Conservation (phyloP, 1,284 basidiomycete species). For the Macrocystidia cucumis region DNA sequence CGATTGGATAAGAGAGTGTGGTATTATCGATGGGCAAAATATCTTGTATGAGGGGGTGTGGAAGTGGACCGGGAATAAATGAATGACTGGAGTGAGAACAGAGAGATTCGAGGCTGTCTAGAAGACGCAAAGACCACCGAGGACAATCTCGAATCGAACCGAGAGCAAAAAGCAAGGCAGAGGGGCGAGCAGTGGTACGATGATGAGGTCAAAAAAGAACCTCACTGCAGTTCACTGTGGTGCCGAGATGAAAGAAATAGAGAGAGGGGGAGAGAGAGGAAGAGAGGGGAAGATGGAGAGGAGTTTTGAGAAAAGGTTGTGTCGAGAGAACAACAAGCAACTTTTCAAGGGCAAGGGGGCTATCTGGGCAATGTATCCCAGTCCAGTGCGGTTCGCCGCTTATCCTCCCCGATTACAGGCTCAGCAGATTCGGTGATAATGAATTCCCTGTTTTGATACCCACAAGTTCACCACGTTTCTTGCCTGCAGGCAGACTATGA, state of each 20-base stretch:
- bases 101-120: slow-evolving; percentile 17
- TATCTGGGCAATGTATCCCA: slow-evolving; percentile 35
- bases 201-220: slow-evolving; percentile 16
- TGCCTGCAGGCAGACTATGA: slow-evolving; percentile 58
- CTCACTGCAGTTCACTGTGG: slow-evolving; percentile 12
- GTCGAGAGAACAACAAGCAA: slow-evolving; percentile 30
- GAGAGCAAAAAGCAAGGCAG: slow-evolving; percentile 35
- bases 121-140: slow-evolving; percentile 7
- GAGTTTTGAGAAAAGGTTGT: slow-evolving; percentile 24
- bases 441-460: slow-evolving; percentile 39
- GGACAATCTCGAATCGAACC: slow-evolving; percentile 41
- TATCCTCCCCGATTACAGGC: slow-evolving; percentile 32
- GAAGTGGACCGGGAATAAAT: slow-evolving; percentile 28
- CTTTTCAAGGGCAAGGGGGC: slow-evolving; percentile 38
- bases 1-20: too few species aligned
- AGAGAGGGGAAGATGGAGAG: slow-evolving; percentile 19
- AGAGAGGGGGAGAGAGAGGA: slow-evolving; percentile 17
- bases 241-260: slow-evolving; percentile 13
- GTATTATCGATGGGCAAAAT: slow-evolving; percentile 14
- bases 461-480: slow-evolving; percentile 50
- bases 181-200: slow-evolving; percentile 15
- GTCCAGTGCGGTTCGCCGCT: slow-evolving; percentile 40
- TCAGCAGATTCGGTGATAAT: slow-evolving; percentile 32
- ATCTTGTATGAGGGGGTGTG: slow-evolving; percentile 11
- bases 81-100: slow-evolving; percentile 38